Base-by-base conservation (phyloP, 73 alveolate genomes). In the Stentor roeselii region DNA sequence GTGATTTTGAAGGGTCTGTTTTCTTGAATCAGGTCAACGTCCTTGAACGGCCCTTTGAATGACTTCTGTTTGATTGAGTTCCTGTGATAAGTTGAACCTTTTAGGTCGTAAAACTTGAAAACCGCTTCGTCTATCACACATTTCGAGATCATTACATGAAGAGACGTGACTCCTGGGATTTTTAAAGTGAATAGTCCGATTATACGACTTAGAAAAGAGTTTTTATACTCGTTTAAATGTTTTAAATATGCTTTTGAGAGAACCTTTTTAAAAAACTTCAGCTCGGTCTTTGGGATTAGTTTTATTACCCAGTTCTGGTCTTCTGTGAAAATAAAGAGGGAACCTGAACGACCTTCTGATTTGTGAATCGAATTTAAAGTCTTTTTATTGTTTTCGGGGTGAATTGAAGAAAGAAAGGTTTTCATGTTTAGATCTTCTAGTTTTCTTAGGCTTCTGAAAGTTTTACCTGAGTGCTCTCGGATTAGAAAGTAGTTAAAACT, bases 311-410 rank as follows among this genome's bases (percentile, higher is more conserved):
- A 98, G 80, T 93, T 87, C 14, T 98, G 98, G 83, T 98, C 99
- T 32, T 98, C 97, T 21, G 99, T 96, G 88, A 96, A 98, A 87
- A 96, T 97, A 84, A 98, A 98, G 86, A 98, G 93, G 27, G 98
- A 89, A 4, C 99, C 99, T 82, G 98, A 90, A 78, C 94, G 96
- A 39, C 99, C 99, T 39, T 95, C 27, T 15, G 27, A 36, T 34
- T n/a, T 30, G 34, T 34, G 37, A 21, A 67, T 32, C 0, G 80
- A 67, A 34, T 21, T 21, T 67, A 67, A 30, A 67, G 41, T 67
- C 1, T 21, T 21, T 67, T 67, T 67, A 76, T 76, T 34, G 86
- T 37, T 34, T 82, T 92, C 75, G 83, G 92, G n/a, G 90, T 90
- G 36, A 92, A 93, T 32, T 82, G 39, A 3, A 87, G 61, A 74